Evolutionary conservation across 352 stramenopile species (phyloP).

Genomic region (Phytophthora nicotianae): DNA sequence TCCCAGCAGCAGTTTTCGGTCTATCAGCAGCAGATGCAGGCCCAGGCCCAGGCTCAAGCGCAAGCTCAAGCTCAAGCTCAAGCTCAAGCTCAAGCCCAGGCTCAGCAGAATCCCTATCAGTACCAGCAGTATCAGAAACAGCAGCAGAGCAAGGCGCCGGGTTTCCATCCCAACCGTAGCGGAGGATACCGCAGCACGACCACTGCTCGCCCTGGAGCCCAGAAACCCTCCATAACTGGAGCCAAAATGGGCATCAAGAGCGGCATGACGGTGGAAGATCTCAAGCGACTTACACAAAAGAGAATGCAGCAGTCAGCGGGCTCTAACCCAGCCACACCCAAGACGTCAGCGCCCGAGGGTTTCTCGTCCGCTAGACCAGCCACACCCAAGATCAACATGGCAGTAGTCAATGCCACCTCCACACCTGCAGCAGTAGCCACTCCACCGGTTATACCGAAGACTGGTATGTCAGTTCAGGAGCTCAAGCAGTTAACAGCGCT

Average conservation of each 20-base stretch:
- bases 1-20: conserved; percentile 39
- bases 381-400: conserved; percentile 72
- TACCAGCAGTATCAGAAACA: conserved; percentile 54
- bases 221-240: conserved; percentile 45
- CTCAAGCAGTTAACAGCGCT: conserved; percentile 86
- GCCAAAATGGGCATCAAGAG: conserved; percentile 89
- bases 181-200: conserved; percentile 29
- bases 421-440: conserved; percentile 30
- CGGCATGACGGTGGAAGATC: conserved; percentile 88
- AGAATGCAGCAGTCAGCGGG: conserved; percentile 71
- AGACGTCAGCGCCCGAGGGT: conserved; percentile 20
- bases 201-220: conserved; percentile 12
- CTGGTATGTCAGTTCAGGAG: conserved; percentile 86
- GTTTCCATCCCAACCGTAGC: conserved; percentile 32
- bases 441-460: conserved; percentile 66
- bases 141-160: conserved; percentile 34
- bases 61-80: conserved; percentile 16
- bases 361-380: conserved; percentile 39
- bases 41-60: conserved; percentile 30
- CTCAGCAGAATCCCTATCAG: conserved; percentile 44
- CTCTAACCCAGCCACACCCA: conserved; percentile 46
- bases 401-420: conserved; percentile 49
- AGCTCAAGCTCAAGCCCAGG: conserved; percentile 10
- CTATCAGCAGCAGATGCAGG: conserved; percentile 49
- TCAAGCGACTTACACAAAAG: conserved; percentile 87